Evolutionary conservation across 2,329 filamentous ascomycete species (phyloP), one percentile per base, ranked within the genome.

Genomic region (Venturia pyrina): DNA sequence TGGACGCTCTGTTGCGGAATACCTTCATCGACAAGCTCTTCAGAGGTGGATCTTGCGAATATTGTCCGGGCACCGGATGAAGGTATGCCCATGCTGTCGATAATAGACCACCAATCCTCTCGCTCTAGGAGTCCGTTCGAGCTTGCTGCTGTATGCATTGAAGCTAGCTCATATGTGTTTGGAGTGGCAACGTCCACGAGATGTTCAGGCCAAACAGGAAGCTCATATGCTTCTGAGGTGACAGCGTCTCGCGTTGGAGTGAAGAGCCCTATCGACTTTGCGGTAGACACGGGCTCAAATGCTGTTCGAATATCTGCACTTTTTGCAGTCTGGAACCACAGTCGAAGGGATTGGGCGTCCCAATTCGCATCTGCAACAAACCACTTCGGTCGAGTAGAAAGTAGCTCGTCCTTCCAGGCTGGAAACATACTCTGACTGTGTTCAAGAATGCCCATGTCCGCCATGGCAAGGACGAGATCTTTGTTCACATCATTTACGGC

Each of bases 341-440:
- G 80, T 48, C 83, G 80, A 1, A 96, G 83, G 24, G 87, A 85
- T 2, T 77, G 73, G 4, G 86, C 78, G 34, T 84, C 82, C 91
- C 93, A 96, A 75, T 98, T 98, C 19, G 85, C 91, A 73, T 99
- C 95, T 10, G 96, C 82, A 6, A 96, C 87, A 37, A 95, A 80
- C 86, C 90, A 95, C 68, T 84, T 85, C n/a, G 87, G 90, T 70
- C 79, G 81, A 15, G 82, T 79, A 37, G 85, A 79, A 1, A 85
- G 81, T 82, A 81, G 87, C n/a, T 64, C 63, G 11, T 56, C 28
- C 17, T 17, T 34, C 65, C 65, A 66, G 32, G 21, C 34, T 15
- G 57, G 34, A 43, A 8, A 65, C 59, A 48, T 64, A 61, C 50
- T 75, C 70, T 86, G 81, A 50, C 43, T 44, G 17, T 76, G 75